A percentile compares a stretch with the other conserved stretches of the same genome.
Evolutionary conservation across 2,329 filamentous ascomycete genomes (phyloP).

Genomic region (Monilinia laxa): DNA sequence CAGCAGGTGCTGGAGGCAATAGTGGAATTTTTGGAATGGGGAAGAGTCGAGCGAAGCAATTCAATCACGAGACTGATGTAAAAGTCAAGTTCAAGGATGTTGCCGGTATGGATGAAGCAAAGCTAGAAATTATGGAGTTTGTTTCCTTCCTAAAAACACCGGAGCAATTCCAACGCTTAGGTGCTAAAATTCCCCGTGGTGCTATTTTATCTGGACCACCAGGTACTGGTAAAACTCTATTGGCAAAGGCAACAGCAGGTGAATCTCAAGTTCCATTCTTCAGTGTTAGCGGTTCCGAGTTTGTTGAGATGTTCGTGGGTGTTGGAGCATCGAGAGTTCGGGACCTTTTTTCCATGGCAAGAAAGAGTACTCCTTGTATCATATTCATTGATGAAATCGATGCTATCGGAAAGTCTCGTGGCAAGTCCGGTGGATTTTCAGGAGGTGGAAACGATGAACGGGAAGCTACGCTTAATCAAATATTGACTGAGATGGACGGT

Average conservation of each 20-base stretch:
- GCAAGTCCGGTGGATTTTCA: slow-evolving; percentile 73
- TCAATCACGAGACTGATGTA: slow-evolving; percentile 94
- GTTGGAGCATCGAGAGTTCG: slow-evolving; percentile 94
- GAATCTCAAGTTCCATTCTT: slow-evolving; percentile 98
- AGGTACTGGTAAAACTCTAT: slow-evolving; percentile 95
- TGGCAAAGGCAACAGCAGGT: slow-evolving; percentile 95
- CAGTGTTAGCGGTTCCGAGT: slow-evolving; percentile 97
- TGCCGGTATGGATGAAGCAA: slow-evolving; percentile 96
- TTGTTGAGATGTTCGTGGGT: slow-evolving; percentile 99
- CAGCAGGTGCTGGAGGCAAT: slow-evolving; percentile 62
- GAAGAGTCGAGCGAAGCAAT: slow-evolving; percentile 92
- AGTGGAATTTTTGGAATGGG: slow-evolving; percentile 93
- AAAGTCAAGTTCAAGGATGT: slow-evolving; percentile 98
- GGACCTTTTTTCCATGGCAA: slow-evolving; percentile 89
- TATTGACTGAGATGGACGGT: slow-evolving; percentile 98
- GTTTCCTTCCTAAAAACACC: slow-evolving; percentile 96
- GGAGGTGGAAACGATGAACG: slow-evolving; percentile 90
- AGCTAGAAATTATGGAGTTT: slow-evolving; percentile 98
- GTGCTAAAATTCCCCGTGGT: slow-evolving; percentile 95
- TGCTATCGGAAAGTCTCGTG: slow-evolving; percentile 87
- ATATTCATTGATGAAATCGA: slow-evolving; percentile 99
- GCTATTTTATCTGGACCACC: slow-evolving; percentile 97
- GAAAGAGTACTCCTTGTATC: slow-evolving; percentile 96
- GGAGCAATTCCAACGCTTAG: slow-evolving; percentile 86
- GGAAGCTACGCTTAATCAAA: slow-evolving; percentile 96